Evolutionary conservation across 2,329 filamentous ascomycete species (phyloP), one percentile per base, ranked within the genome.

Genomic region (Fusarium sp.): DNA sequence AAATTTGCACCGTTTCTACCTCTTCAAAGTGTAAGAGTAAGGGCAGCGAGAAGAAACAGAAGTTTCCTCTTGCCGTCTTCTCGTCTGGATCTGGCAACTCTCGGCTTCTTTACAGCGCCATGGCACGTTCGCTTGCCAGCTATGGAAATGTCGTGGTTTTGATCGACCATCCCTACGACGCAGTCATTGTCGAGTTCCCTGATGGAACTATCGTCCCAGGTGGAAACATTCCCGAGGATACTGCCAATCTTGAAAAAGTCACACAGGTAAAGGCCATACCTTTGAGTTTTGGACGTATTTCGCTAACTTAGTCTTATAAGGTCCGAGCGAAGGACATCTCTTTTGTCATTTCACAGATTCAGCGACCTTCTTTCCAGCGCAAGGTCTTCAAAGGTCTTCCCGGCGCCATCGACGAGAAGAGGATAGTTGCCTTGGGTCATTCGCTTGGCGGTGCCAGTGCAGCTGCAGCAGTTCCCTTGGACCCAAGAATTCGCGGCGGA

Each of bases 121-220:
- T 83, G 59, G 82, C 83, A 3, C 79, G 79, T 4, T 80, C 82
- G 5, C 75, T 87, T 5, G 82, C 84, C 1, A 83, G 81, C 17
- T 76, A 80, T 7, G 84, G 84, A 0, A 83, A 80, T 49, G 76
- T 80, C 1, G 82, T 87, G 4, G 74, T 85, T 14, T 75, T 83
- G 0, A 74, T 87, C 24, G 85, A 87, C 57, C 85, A 87, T 51
- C 79, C 84, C 0, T 81, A 83, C 47, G 84, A 87, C 47, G 77
- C 81, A 0, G 58, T 72, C 1, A 75, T 84, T 21, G 79, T 87
- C 10, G 80, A 85, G 56, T 85, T 83, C n/a, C 81, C 83, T 0
- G 75, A 85, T 56, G 84, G 80, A 6, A 76, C 76, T 1, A 62
- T 79, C 1, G 43, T 75, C 13, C 1, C 13, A 3, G 57, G 40